Percentiles rank a stretch among this genome's conserved stretches.
These are phyloP conservation scores for Suillus luteus DNA, from an alignment of 768 basidiomycete species.

Conservation along the genomic window DNA sequence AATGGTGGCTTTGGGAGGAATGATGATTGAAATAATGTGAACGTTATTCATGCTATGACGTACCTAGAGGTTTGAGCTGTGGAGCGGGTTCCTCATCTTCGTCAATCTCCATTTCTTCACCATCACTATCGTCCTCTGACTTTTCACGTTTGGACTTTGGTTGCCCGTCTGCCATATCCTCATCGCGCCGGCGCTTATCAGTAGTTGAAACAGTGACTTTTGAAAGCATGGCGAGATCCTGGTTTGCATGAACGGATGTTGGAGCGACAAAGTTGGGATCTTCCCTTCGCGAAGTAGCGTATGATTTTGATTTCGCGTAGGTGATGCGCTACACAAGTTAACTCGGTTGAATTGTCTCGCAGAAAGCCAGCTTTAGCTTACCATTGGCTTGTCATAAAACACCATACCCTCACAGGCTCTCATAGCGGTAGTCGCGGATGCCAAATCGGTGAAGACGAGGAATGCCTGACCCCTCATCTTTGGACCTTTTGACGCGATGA, in stretches of 20 bases:
- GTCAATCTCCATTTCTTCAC: conserved; percentile 93
- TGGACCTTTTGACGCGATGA: conserved; percentile 82
- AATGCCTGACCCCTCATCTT: conserved; percentile 95
- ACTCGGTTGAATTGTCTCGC: background rate
- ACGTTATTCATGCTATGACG: conserved; percentile 27
- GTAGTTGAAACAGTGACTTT: conserved; percentile 35
- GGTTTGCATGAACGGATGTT: conserved; percentile 60
- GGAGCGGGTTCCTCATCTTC: conserved; percentile 73
- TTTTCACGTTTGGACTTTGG: conserved; percentile 70
- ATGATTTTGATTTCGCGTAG: conserved; percentile 89
- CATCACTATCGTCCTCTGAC: conserved; percentile 63
- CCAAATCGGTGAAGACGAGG: conserved; percentile 91
- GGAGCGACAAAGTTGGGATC: conserved; percentile 83
- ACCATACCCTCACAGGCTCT: conserved; percentile 90
- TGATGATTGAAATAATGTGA: conserved; percentile 32
- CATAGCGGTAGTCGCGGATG: conserved; percentile 89
- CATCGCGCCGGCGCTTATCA: conserved; percentile 72
- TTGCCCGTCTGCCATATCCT: conserved; percentile 52
- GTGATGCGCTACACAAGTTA: conserved; percentile 67
- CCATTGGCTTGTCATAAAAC: conserved; percentile 92
- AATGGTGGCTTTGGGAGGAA: conserved; percentile 35
- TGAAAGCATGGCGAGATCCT: conserved; percentile 43
- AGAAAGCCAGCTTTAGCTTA: conserved; percentile 42
- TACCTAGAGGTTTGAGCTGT: conserved; percentile 46
- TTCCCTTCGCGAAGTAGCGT: conserved; percentile 77